Evolutionary conservation across 257 asterid genomes (phyloP).

Genomic region (Striga asiatica): DNA sequence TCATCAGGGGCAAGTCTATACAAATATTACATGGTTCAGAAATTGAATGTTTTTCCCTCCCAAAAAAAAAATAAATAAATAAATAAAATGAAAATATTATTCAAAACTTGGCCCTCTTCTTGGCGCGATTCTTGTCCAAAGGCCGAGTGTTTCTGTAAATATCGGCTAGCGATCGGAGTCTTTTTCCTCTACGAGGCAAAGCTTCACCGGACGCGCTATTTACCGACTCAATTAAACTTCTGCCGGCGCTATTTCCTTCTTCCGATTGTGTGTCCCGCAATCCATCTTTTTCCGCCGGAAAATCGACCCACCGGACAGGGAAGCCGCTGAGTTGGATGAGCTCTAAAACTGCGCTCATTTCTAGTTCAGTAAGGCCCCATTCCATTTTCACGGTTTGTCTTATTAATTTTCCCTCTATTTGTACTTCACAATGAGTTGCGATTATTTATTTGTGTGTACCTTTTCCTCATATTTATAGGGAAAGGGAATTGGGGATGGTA

Average conservation of each 20-base stretch:
- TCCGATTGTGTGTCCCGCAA: neutral
- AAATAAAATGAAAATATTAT: no score
- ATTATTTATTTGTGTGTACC: no score
- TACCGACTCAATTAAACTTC: neutral
- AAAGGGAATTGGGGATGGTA: no score
- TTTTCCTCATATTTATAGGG: no score
- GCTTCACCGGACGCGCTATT: conserved; percentile 8
- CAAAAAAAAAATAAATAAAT: no score
- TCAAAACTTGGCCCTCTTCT: conserved; percentile 24
- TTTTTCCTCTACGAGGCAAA: conserved; percentile 24
- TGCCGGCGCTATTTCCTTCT: conserved; percentile 13
- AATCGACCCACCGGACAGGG: conserved; percentile 18
- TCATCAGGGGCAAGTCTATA: no score
- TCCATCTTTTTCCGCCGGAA: neutral
- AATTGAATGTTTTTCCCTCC: no score
- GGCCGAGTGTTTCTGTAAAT: conserved; percentile 30
- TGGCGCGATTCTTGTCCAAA: neutral
- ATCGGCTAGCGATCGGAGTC: conserved; percentile 27
- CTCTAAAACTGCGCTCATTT: conserved; percentile 54
- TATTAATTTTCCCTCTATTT: no score
- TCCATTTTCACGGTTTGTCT: no score
- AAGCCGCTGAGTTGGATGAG: conserved; percentile 51
- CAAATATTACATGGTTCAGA: no score
- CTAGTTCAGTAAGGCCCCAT: conserved; percentile 36
- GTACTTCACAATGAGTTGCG: no score